These are phyloP conservation scores for Singerocomus rubriflavus DNA, from an alignment of 1,284 basidiomycete genomes.

Conservation along the genomic window DNA sequence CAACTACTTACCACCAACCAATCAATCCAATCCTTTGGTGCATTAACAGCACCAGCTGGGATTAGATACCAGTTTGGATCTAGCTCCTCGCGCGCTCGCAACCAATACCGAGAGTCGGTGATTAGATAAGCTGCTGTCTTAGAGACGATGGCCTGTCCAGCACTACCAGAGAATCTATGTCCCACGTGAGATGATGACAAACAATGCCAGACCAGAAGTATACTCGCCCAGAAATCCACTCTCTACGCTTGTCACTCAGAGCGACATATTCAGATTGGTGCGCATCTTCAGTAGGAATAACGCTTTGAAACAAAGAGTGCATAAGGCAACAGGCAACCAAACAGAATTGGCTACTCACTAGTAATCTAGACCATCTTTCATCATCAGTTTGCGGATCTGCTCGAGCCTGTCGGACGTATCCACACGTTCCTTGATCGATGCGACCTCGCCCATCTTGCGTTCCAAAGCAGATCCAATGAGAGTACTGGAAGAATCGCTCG, in stretches of 20 bases:
- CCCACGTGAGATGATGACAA: conserved; percentile 3
- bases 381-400: conserved; percentile 68
- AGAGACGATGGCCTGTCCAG: conserved; percentile 79
- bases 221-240: conserved; percentile 79
- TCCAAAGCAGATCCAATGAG: conserved; percentile 69
- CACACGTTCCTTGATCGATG: conserved; percentile 47
- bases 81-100: conserved; percentile 76
- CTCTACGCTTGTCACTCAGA: conserved; percentile 74
- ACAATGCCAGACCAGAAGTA: background rate
- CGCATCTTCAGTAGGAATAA: conserved; percentile 83
- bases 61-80: conserved; percentile 79
- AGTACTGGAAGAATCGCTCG: conserved; percentile 64
- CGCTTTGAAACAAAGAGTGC: conserved; percentile 26
- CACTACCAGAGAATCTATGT: conserved; percentile 79
- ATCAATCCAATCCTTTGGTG: conserved; percentile 74
- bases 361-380: conserved; percentile 75
- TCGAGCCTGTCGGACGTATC: conserved; percentile 64
- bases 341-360: conserved; percentile 58
- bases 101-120: conserved; percentile 88
- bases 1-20: conserved; percentile 58
- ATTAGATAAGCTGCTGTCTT: conserved; percentile 67
- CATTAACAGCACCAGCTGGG: conserved; percentile 57
- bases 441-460: conserved; percentile 63
- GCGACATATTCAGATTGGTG: conserved; percentile 90
- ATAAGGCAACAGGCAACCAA: conserved; percentile 8